A percentile compares a stretch with the other conserved stretches of the same genome.
Conservation (phyloP, 2,329 filamentous ascomycete species). For the Colletotrichum costaricense region DNA sequence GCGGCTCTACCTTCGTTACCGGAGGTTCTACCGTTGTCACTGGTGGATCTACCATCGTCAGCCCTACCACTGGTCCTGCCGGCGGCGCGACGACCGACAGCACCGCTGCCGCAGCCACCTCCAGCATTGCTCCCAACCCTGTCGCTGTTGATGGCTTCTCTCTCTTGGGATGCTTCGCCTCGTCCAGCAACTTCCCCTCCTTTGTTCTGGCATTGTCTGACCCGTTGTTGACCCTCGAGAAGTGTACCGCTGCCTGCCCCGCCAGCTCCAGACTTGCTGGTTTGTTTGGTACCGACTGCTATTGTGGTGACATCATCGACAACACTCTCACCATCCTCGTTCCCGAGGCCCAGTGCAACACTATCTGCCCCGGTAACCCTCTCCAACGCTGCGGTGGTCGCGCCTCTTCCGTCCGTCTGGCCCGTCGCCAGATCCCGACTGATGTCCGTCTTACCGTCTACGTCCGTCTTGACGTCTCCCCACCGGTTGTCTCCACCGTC, state of each 20-base stretch:
- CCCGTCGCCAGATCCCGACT: conserved; percentile 4
- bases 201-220: conserved; percentile 37
- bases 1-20: neutral
- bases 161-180: conserved; percentile 42
- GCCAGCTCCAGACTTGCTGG: conserved; percentile 40
- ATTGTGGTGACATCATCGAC: conserved; percentile 42
- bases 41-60: neutral
- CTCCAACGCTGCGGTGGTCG: conserved; percentile 42
- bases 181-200: conserved; percentile 38
- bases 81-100: neutral
- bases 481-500: neutral
- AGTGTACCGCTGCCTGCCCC: conserved; percentile 40
- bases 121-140: conserved; percentile 33
- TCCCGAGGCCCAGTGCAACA: conserved; percentile 39
- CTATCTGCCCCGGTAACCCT: conserved; percentile 43
- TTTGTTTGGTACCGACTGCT: conserved; percentile 42
- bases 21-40: neutral
- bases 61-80: neutral
- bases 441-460: conserved; percentile 20
- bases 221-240: conserved; percentile 39
- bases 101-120: neutral
- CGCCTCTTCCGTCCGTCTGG: neutral
- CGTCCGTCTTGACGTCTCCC: conserved; percentile 8
- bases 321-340: conserved; percentile 23
- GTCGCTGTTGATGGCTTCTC: conserved; percentile 36